Conservation (phyloP, 768 basidiomycete genomes). For the Rhizopogon vulgaris region DNA sequence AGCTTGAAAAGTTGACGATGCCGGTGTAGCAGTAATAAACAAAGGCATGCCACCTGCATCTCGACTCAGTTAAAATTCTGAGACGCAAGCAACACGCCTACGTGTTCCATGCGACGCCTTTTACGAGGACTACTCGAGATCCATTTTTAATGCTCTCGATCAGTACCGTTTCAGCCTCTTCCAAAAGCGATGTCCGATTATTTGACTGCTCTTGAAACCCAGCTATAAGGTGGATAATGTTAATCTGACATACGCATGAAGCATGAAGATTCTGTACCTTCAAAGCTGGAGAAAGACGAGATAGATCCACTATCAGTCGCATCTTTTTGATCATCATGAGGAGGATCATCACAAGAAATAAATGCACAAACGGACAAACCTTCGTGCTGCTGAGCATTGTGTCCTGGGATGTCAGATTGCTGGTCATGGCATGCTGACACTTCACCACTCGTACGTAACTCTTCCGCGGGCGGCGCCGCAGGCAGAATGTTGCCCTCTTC, state of each 20-base stretch:
- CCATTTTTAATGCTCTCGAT: neutral
- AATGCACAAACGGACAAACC: neutral
- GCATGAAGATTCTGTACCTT: neutral
- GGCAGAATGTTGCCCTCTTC: neutral
- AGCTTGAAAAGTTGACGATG: neutral
- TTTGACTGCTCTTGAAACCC: neutral
- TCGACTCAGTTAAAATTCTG: neutral
- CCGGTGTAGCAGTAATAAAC: conserved; percentile 8
- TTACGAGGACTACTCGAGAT: conserved; percentile 1
- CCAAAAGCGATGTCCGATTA: neutral
- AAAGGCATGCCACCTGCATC: conserved; percentile 3
- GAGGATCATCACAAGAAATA: neutral
- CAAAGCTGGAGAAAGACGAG: neutral
- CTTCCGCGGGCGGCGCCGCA: too few relatives aligned
- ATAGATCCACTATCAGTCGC: neutral
- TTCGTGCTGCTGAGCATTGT: neutral
- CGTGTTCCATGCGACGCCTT: conserved; percentile 6
- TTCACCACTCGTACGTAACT: neutral
- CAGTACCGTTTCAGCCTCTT: neutral
- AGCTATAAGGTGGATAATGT: neutral
- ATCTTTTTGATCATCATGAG: neutral
- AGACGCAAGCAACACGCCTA: neutral
- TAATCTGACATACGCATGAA: neutral
- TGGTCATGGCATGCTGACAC: neutral
- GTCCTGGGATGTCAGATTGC: neutral